phyloP scores from a whole-genome alignment of 208 protist species.

The Spongospora subterranea region DNA sequence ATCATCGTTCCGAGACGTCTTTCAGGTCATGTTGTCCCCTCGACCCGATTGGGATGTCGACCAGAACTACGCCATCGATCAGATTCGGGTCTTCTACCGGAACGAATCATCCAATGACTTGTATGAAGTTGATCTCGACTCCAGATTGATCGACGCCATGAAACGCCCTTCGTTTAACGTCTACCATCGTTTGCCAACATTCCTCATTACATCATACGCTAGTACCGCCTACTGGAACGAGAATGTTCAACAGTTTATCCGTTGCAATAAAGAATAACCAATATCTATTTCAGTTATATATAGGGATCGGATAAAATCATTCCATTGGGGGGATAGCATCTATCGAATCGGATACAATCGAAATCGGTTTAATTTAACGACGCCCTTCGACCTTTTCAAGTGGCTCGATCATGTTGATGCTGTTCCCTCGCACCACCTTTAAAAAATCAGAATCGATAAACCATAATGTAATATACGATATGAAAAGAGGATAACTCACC shows the following conservation, averaged over 20 bases:
- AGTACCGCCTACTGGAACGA: not conserved
- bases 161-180: not conserved
- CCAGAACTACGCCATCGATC: not conserved
- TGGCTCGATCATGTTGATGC: conserved; percentile 70
- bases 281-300: too few relatives aligned
- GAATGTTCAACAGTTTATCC: not conserved
- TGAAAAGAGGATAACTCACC: conserved; percentile 72
- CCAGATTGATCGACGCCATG: not conserved
- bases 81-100: not conserved
- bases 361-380: conserved; percentile 6
- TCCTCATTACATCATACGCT: not conserved
- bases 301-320: too few relatives aligned
- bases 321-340: too few relatives aligned
- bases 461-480: not conserved
- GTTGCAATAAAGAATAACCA: too few relatives aligned
- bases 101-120: conserved; percentile 7
- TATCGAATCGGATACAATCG: not conserved
- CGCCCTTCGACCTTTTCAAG: conserved; percentile 66
- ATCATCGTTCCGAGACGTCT: not conserved
- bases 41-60: conserved; percentile 5
- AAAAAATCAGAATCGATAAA: not conserved
- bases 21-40: not conserved
- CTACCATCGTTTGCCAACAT: conserved; percentile 1
- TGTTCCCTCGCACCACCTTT: conserved; percentile 70
- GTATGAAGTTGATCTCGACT: not conserved